These are phyloP conservation scores for Penicillium sp. DNA, from an alignment of 2,329 filamentous ascomycete species.

Conservation along the genomic window DNA sequence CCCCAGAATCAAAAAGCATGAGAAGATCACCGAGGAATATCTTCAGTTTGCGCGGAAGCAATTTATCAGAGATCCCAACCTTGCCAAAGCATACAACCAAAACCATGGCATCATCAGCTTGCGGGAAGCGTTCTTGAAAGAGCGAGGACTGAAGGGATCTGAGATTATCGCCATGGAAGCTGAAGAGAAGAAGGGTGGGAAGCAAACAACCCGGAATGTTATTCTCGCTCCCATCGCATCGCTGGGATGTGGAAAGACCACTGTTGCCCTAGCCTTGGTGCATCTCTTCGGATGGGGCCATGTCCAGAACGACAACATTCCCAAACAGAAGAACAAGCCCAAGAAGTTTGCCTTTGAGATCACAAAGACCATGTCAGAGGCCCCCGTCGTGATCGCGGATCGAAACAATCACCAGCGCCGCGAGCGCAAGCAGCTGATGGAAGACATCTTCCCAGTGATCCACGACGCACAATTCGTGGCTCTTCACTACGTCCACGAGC, in stretches of 20 bases:
- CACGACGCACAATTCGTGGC: slow-evolving; percentile 70
- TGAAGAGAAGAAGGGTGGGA: slow-evolving; percentile 43
- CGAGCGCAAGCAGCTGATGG: slow-evolving; percentile 82
- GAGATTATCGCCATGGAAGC: slow-evolving; percentile 74
- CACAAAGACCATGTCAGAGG: slow-evolving; percentile 58
- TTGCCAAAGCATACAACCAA: slow-evolving; percentile 68
- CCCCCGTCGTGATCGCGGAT: slow-evolving; percentile 79
- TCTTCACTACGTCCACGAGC: slow-evolving; percentile 79
- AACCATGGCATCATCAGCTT: slow-evolving; percentile 96
- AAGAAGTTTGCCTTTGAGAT: slow-evolving; percentile 71
- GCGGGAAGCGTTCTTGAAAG: slow-evolving; percentile 78
- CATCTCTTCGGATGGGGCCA: slow-evolving; percentile 89
- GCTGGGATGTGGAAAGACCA: slow-evolving; percentile 95
- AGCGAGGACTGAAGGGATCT: slow-evolving; percentile 77
- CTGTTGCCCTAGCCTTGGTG: slow-evolving; percentile 72
- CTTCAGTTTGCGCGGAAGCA: slow-evolving; percentile 72
- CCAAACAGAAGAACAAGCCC: slow-evolving; percentile 67
- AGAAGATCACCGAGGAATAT: slow-evolving; percentile 86
- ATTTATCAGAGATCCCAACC: slow-evolving; percentile 61
- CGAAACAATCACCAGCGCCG: slow-evolving; percentile 88
- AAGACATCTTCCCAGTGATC: slow-evolving; percentile 63
- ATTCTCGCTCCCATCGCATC: slow-evolving; percentile 89
- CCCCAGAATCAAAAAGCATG: slow-evolving; percentile 79
- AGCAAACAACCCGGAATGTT: slow-evolving; percentile 60
- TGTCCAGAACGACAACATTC: slow-evolving; percentile 94